A percentile compares a stretch with the other conserved stretches of the same genome.
phyloP scores from a whole-genome alignment of 2,329 filamentous ascomycete genomes.

The Fusarium papillatum region DNA sequence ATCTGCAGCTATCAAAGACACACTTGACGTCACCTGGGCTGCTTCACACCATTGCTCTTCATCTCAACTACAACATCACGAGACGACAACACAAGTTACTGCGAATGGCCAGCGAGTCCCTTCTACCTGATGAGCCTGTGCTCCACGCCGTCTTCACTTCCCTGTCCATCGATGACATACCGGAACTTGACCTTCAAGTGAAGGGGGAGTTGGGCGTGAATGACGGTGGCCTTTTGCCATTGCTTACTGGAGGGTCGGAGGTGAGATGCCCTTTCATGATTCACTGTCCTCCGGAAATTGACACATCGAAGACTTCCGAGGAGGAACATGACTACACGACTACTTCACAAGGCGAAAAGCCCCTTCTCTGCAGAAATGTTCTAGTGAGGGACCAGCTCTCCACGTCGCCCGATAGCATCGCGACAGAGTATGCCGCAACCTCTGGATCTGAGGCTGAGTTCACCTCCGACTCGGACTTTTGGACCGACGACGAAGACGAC shows the following conservation, averaged over 20 bases:
- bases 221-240: neutral
- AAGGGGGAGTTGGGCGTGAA: neutral
- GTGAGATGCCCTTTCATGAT: constrained; percentile 5
- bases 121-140: constrained; percentile 6
- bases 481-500: constrained; percentile 39
- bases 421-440: constrained; percentile 27
- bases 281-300: constrained; percentile 6
- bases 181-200: constrained; percentile 2
- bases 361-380: constrained; percentile 12
- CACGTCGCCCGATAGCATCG: constrained; percentile 7
- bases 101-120: constrained; percentile 9
- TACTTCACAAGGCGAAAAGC: neutral
- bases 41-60: neutral
- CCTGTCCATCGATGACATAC: constrained; percentile 4
- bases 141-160: neutral
- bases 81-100: neutral
- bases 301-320: neutral
- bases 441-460: constrained; percentile 39
- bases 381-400: constrained; percentile 3
- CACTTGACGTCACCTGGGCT: neutral
- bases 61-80: neutral
- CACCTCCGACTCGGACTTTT: constrained; percentile 35
- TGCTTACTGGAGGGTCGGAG: neutral
- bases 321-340: neutral
- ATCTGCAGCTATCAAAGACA: neutral